Evolutionary conservation across 352 stramenopile species (phyloP), one percentile per base, ranked within the genome.

Genomic region (Phytophthora chlamydospora): DNA sequence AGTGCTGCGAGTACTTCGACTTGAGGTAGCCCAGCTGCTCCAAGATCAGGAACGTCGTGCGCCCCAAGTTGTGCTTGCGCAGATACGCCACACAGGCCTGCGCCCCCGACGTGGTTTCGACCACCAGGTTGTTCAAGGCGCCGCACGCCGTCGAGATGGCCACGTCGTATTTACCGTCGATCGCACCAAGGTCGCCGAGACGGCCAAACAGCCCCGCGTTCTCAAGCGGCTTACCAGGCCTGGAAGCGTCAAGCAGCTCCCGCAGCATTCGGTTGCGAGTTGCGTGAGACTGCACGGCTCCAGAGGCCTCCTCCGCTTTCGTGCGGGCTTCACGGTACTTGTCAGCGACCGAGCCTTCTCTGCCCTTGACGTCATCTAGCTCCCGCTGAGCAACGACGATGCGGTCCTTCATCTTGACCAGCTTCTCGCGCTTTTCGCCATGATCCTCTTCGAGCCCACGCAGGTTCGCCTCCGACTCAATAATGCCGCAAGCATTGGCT

Each of bases 21-120:
- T 78, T 76, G 2, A 95, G 63, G 44, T 96, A 91, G 13, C 77
- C 88, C 42, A 99, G 88, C 58, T 99, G 97, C 60, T 99, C 96
- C n/a, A 99, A 77, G 55, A 99, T 98, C 48, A 99, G 82, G 62
- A 99, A 99, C 13, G 90, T 98, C 5, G 94, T 97, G 9, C 97
- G 90, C 7, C 98, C 98, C 12, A 99, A 79, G 54, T 98, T 97
- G 65, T 99, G 76, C 60, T 95, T 80, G 32, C 97, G 82, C 4
- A 99, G 73, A 67, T 96, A 99, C 38, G 98, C 86, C 8, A 99
- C 87, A 69, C 97, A 99, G 16, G 86, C 82, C 62, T 99, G 93
- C 0, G 94, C 98, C 2, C 96, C 97, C 8, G 88, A 94, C 0
- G 95, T 98, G 0, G 94, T 98, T 34, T 98, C 92, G 1, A 99